Percentiles rank a stretch among this genome's conserved stretches.
phyloP scores from a whole-genome alignment of 345 rosid genomes.

The Theobroma cacao region DNA sequence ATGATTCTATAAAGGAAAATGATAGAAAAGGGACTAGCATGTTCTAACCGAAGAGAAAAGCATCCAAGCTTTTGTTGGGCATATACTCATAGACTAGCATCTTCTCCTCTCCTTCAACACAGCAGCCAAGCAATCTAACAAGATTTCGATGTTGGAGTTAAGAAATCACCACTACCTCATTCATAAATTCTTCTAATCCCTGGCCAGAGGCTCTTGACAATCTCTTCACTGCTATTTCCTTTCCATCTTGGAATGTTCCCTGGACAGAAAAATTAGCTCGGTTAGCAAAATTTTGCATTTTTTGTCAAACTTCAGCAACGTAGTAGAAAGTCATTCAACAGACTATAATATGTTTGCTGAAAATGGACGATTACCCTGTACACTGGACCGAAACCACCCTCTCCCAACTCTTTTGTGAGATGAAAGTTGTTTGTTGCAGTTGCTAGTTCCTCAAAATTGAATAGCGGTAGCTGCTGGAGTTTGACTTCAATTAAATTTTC shows the following conservation, averaged over 20 bases:
- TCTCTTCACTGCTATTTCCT: slow-evolving; percentile 39
- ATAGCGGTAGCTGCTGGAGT: background rate
- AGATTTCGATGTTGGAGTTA: slow-evolving; percentile 41
- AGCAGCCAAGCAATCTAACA: slow-evolving; percentile 34
- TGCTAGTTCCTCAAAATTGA: slow-evolving; percentile 5
- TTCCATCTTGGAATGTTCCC: slow-evolving; percentile 27
- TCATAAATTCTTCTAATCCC: slow-evolving; percentile 38
- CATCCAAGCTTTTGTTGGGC: slow-evolving; percentile 37
- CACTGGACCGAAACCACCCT: slow-evolving; percentile 43
- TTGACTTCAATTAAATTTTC: background rate
- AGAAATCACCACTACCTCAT: slow-evolving; percentile 35
- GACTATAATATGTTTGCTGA: no score
- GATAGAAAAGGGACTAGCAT: background rate
- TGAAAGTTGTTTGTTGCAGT: slow-evolving; percentile 36
- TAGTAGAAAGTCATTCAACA: background rate
- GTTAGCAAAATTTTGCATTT: background rate
- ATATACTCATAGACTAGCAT: slow-evolving; percentile 36
- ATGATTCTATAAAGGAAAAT: no score
- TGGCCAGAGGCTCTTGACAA: slow-evolving; percentile 27
- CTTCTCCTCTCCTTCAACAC: slow-evolving; percentile 32
- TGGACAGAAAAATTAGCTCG: background rate
- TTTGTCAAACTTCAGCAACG: background rate
- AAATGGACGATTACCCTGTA: slow-evolving; percentile 26
- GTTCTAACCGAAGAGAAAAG: slow-evolving; percentile 29
- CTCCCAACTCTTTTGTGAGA: slow-evolving; percentile 24